Base-by-base conservation (phyloP, 2,329 filamentous ascomycete genomes). In the Orbilia oligospora region DNA sequence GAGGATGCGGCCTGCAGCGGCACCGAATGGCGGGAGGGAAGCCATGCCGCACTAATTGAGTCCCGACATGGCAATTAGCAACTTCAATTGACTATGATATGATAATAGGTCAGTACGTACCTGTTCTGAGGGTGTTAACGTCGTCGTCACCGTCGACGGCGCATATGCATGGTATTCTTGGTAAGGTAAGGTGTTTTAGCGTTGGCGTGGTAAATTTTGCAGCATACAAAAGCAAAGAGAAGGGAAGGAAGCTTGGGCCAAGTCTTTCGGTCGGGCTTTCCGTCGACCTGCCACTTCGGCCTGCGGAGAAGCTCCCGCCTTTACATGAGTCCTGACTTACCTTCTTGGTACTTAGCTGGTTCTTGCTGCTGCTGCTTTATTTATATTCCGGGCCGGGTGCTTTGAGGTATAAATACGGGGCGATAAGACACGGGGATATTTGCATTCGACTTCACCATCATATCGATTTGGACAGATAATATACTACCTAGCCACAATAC, bases 121-220 rank as follows among this genome's bases (percentile, higher is more conserved):
- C 53, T 70, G 24, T 46, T 53, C 38, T 27, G 24, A 5, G 20
- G 27, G 30, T 22, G 24, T 56, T 41, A 55, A 53, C 49, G 70
- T 53, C 70, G 70, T 64, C 70, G 70, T 73, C 70, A 73, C 70
- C 61, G 70, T 67, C 61, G 70, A 56, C 70, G 70, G 61, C 61
- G 64, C 61, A 66, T 66, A 22, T 33, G 51, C 49, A 72, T 71
- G 33, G 46, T 36, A n/a, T 56, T 8, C 2, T 56, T 56, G 24
- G 49, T 68, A 48, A 24, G 30, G 30, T 12, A 49, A 1, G 27
- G 68, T 22, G 33, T 30, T 49, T 49, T 58, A 22, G 69, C 48
- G 68, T 64, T 64, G 68, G 56, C 22, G 58, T 72, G 49, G 69
- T 65, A 65, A 61, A 73, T 66, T 66, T 73, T 73, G 56, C 36